Conservation (phyloP, 140 eudicot genomes). For the Anethum foeniculum region DNA sequence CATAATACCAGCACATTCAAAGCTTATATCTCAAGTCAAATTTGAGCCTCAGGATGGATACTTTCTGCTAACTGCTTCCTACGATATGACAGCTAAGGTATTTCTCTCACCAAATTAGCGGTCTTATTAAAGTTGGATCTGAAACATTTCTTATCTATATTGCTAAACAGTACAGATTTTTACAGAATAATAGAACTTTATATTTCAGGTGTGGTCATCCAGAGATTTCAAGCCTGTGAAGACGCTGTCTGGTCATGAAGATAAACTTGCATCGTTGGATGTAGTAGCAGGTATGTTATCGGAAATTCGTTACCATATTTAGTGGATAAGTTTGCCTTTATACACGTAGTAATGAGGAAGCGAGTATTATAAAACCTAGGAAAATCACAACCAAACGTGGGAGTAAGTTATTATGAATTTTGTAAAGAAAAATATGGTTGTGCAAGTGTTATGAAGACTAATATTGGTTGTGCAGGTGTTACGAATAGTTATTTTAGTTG, state of each 20-base stretch:
- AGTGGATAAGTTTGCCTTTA: not conserved
- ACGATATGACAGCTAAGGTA: constrained; percentile 96
- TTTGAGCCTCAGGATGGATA: constrained; percentile 99
- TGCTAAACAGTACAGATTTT: not conserved
- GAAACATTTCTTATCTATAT: not conserved
- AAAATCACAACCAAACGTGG: not conserved
- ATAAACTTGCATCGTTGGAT: constrained; percentile 74
- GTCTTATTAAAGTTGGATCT: not conserved
- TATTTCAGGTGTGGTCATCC: constrained; percentile 82
- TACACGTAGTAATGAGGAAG: not conserved
- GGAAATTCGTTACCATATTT: not conserved
- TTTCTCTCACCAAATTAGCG: not conserved
- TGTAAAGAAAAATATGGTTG: not conserved
- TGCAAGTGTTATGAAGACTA: not conserved
- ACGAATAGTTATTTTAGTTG: not conserved
- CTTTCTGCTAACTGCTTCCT: constrained; percentile 83
- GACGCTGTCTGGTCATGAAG: constrained; percentile 88
- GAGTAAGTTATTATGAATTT: not conserved
- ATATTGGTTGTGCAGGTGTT: not conserved
- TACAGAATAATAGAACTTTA: not conserved
- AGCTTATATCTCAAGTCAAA: constrained; percentile 86
- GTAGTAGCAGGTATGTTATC: constrained; percentile 50
- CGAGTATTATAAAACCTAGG: not conserved
- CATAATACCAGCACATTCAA: constrained; percentile 87
- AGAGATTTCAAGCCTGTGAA: constrained; percentile 91